Evolutionary conservation across 1,284 basidiomycete species (phyloP).

Genomic region (Athelia sp.): DNA sequence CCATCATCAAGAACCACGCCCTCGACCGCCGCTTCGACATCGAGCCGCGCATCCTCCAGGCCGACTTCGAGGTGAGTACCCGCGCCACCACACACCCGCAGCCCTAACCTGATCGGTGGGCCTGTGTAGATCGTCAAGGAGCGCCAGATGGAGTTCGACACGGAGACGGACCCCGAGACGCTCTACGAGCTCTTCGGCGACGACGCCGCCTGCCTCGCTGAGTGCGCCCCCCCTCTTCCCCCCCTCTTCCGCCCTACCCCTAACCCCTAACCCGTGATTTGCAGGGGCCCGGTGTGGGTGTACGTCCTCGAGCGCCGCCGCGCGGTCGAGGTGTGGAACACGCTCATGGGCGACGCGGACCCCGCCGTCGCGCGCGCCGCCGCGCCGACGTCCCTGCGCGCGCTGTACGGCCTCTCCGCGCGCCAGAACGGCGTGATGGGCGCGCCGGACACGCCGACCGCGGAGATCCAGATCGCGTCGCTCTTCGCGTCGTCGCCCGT

Average conservation of each 20-base stretch:
- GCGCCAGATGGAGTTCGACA: constrained; percentile 78
- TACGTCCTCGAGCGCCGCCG: constrained; percentile 77
- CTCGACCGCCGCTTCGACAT: constrained; percentile 47
- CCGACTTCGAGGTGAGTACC: constrained; percentile 64
- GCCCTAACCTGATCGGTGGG: neutral
- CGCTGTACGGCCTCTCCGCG: constrained; percentile 51
- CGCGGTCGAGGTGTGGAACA: constrained; percentile 70
- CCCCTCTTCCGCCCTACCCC: constrained; percentile 5
- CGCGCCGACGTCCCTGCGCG: constrained; percentile 62
- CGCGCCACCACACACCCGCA: neutral
- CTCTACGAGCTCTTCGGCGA: constrained; percentile 73
- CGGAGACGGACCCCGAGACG: constrained; percentile 71
- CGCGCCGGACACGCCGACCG: constrained; percentile 53
- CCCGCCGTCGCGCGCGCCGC: constrained; percentile 48
- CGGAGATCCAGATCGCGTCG: constrained; percentile 70
- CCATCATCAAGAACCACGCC: constrained; percentile 2
- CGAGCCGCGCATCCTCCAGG: constrained; percentile 67
- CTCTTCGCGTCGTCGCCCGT: constrained; percentile 77
- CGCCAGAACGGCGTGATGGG: constrained; percentile 67
- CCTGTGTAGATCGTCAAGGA: constrained; percentile 68
- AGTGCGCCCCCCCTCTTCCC: constrained; percentile 44
- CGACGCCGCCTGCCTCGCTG: constrained; percentile 63
- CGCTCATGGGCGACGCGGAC: constrained; percentile 65
- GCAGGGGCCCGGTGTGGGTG: constrained; percentile 78
- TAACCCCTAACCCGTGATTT: constrained; percentile 3